phyloP scores from a whole-genome alignment of 805 yeast genomes.

The Lipomyces lipofer region DNA sequence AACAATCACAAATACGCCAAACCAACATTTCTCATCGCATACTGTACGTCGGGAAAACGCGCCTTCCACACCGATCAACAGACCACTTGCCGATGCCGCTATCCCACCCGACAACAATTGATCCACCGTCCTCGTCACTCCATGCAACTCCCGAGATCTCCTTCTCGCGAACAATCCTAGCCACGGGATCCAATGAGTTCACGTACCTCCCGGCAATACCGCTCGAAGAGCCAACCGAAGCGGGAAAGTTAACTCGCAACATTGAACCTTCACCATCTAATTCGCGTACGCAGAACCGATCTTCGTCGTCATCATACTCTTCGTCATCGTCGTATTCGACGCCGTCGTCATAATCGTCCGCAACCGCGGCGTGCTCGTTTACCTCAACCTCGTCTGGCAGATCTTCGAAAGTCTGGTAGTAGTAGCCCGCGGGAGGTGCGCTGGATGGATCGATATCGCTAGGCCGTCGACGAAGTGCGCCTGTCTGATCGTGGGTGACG shows the following conservation, averaged over 20 bases:
- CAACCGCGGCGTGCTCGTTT: background rate
- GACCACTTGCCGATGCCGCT: conserved; percentile 71
- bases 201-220: background rate
- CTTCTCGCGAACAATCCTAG: conserved; percentile 30
- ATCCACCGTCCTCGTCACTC: conserved; percentile 52
- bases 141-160: conserved; percentile 61
- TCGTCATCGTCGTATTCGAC: background rate
- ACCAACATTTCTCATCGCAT: too few species aligned
- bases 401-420: background rate
- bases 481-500: background rate
- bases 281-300: background rate
- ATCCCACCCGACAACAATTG: conserved; percentile 62
- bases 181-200: background rate
- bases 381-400: background rate
- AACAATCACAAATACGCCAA: too few species aligned
- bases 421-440: background rate
- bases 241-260: background rate
- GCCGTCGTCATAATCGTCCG: background rate
- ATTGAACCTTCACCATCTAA: background rate
- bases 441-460: background rate
- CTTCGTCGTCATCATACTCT: background rate
- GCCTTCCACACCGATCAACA: conserved; percentile 30
- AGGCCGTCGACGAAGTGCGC: background rate
- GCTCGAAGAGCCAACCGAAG: background rate
- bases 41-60: conserved; percentile 25